Percentiles rank a stretch among this genome's conserved stretches.
These are phyloP conservation scores for Diaporthe eres DNA, from an alignment of 2,329 filamentous ascomycete species.

Conservation along the genomic window DNA sequence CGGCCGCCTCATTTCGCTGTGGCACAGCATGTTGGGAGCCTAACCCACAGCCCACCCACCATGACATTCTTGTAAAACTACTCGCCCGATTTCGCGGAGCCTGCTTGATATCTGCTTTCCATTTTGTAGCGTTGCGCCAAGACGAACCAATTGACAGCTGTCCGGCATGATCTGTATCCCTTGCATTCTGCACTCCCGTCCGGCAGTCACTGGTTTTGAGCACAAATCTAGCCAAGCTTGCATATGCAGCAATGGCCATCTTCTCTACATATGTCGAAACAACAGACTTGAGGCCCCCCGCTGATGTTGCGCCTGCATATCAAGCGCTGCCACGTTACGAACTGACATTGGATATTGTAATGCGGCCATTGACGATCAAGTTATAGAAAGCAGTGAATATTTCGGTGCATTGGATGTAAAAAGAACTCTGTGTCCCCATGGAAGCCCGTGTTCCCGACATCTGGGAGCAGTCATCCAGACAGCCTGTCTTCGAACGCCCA, in stretches of 20 bases:
- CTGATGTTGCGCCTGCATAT: not conserved
- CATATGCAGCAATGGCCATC: not conserved
- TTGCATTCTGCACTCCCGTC: not conserved
- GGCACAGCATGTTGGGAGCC: not conserved
- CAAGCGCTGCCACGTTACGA: not conserved
- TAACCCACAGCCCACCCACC: not conserved
- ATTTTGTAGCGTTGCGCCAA: not conserved
- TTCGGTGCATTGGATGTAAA: not conserved
- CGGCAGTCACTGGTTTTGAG: not conserved
- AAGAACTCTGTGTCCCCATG: not conserved
- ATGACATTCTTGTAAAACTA: not conserved
- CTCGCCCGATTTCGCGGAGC: not conserved
- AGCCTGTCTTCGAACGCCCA: not conserved
- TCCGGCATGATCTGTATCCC: not conserved
- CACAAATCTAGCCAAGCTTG: not conserved
- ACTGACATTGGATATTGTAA: not conserved
- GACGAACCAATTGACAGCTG: not conserved
- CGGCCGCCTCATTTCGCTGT: not conserved
- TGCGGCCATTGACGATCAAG: not conserved
- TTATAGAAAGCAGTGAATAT: not conserved
- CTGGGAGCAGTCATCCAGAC: not conserved
- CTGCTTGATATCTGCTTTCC: not conserved
- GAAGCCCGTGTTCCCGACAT: not conserved
- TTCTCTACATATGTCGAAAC: not conserved
- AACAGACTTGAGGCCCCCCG: not conserved